phyloP scores from a whole-genome alignment of 805 yeast genomes.

The Nadsonia fulvescens region DNA sequence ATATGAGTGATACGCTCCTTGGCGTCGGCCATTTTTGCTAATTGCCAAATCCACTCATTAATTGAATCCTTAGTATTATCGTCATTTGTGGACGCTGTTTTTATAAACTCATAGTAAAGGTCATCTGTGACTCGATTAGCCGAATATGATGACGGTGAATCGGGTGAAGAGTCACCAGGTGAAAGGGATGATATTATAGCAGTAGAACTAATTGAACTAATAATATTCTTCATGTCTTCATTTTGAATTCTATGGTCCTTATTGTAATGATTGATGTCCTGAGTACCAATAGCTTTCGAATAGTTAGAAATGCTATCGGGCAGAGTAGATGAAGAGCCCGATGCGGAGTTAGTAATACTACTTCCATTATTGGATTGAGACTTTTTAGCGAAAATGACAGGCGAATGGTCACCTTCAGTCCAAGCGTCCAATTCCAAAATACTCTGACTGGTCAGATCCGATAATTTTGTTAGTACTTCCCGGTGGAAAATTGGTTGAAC shows the following conservation, averaged over 20 bases:
- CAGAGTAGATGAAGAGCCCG: constrained; percentile 2
- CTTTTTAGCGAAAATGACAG: constrained; percentile 15
- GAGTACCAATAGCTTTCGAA: too few relatives aligned
- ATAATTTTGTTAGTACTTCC: constrained; percentile 64
- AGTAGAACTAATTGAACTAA: too few relatives aligned
- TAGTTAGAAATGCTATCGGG: constrained; percentile 30
- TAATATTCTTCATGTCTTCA: too few relatives aligned
- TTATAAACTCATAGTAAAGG: constrained; percentile 48
- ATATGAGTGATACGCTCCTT: constrained; percentile 42
- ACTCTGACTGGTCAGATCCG: constrained; percentile 37
- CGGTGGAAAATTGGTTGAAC: constrained; percentile 95
- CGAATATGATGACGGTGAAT: too few relatives aligned
- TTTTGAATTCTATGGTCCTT: too few relatives aligned
- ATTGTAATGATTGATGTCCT: too few relatives aligned
- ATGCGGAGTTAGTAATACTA: too few relatives aligned
- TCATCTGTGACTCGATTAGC: too few relatives aligned
- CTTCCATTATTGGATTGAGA: too few relatives aligned
- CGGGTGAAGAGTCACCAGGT: too few relatives aligned
- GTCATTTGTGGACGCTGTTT: constrained; percentile 14
- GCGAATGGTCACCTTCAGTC: constrained; percentile 35
- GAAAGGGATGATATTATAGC: too few relatives aligned
- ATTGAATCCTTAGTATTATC: constrained; percentile 21
- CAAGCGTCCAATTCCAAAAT: constrained; percentile 60
- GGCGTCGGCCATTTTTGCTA: constrained; percentile 24
- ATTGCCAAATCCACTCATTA: constrained; percentile 26